Conservation (phyloP, 306 rosid genomes). For the Morella rubra region DNA sequence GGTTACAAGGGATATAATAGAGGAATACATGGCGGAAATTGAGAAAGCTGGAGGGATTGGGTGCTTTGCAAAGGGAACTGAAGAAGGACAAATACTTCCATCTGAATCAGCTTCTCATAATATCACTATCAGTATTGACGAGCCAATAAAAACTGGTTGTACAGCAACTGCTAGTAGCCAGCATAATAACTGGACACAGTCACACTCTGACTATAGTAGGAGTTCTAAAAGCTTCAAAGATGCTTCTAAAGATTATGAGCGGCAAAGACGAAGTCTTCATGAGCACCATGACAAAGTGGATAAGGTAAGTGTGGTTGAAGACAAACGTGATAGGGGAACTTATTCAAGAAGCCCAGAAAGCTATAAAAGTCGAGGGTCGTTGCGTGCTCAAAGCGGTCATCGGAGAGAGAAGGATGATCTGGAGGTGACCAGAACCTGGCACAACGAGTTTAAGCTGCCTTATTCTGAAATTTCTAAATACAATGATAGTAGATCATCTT, state of each 20-base stretch:
- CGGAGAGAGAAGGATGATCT: constrained; percentile 38
- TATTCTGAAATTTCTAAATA: constrained; percentile 32
- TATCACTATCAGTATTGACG: constrained; percentile 31
- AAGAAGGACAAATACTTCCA: constrained; percentile 35
- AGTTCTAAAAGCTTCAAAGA: constrained; percentile 34
- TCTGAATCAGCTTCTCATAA: constrained; percentile 35
- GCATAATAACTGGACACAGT: constrained; percentile 35
- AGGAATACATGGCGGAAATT: constrained; percentile 83
- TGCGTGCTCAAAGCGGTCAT: constrained; percentile 35
- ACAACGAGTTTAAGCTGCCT: constrained; percentile 20
- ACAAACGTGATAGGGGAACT: constrained; percentile 35
- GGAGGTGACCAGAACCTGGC: constrained; percentile 27
- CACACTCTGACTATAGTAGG: constrained; percentile 23
- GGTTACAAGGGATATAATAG: constrained; percentile 81
- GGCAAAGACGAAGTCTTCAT: constrained; percentile 35
- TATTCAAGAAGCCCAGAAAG: constrained; percentile 57
- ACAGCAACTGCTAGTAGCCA: constrained; percentile 32
- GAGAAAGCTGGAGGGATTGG: constrained; percentile 68
- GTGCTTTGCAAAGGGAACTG: constrained; percentile 51
- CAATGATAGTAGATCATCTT: constrained; percentile 33
- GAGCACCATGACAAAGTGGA: constrained; percentile 32
- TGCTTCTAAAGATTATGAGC: constrained; percentile 32
- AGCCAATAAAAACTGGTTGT: constrained; percentile 30
- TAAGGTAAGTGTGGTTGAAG: constrained; percentile 24
- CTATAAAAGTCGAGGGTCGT: constrained; percentile 36